These are phyloP conservation scores for Saccharomycopsis sp. DNA, from an alignment of 805 yeast genomes.

Conservation along the genomic window DNA sequence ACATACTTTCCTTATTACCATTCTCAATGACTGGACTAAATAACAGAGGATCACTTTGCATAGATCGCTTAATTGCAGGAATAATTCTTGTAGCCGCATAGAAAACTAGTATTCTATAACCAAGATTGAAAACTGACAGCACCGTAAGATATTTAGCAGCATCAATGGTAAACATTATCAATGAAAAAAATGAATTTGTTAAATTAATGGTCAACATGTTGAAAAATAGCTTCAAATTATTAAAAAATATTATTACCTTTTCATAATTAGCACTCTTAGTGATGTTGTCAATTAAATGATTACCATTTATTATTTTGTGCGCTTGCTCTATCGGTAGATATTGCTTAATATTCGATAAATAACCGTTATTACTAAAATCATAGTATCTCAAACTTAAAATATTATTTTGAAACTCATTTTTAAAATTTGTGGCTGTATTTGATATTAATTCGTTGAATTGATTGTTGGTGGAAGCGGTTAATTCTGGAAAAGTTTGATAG, in stretches of 20 bases:
- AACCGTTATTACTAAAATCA: slow-evolving; percentile 13
- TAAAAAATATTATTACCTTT: neutral
- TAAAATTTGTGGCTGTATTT: slow-evolving; percentile 29
- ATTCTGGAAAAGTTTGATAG: slow-evolving; percentile 86
- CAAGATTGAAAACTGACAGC: slow-evolving; percentile 72
- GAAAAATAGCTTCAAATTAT: slow-evolving; percentile 3
- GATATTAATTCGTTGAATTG: slow-evolving; percentile 36
- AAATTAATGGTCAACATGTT: slow-evolving; percentile 18
- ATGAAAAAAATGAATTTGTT: slow-evolving; percentile 28
- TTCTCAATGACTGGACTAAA: slow-evolving; percentile 17
- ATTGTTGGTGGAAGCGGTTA: slow-evolving; percentile 49
- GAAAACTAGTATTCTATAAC: slow-evolving; percentile 80
- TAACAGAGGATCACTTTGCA: slow-evolving; percentile 30
- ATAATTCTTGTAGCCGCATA: slow-evolving; percentile 91
- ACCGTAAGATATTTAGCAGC: slow-evolving; percentile 64
- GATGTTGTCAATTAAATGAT: neutral
- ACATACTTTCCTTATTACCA: neutral
- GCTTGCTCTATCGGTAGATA: neutral
- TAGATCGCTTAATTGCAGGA: slow-evolving; percentile 46
- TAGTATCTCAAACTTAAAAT: slow-evolving; percentile 23
- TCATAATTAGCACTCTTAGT: slow-evolving; percentile 2
- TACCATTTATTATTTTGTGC: neutral
- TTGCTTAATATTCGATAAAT: slow-evolving; percentile 23
- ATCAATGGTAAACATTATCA: slow-evolving; percentile 37
- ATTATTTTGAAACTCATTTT: slow-evolving; percentile 28